Base-by-base conservation (phyloP, 495 filamentous ascomycete species). In the Penicillium argentinense region DNA sequence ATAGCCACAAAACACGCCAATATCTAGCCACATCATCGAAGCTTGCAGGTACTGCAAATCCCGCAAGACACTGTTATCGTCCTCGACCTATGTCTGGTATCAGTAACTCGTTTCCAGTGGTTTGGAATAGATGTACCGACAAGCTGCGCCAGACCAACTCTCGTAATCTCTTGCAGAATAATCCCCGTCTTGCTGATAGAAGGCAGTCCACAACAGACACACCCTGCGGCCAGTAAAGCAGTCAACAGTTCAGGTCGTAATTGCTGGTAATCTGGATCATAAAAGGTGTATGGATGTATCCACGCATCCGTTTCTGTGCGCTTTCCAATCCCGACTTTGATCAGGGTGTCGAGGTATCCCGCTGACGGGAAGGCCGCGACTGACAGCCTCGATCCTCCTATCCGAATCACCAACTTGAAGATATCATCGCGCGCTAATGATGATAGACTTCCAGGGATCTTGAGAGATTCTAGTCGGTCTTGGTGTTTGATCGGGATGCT, bases 1-100 rank as follows among this genome's bases (percentile, higher is more conserved):
- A 39, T 79, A 80, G 9, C 81, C 82, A 39, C 78, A 81, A 69
- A 79, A 84, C 1, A 84, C 64, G 0, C 77, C 78, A 45, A 85
- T 67, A 50, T 83, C 78, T 6, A 82, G 62, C 13, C 71, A 64
- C 21, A 84, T 48, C 45, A 81, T 67, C 18, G 75, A 67, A 1
- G 75, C 69, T 50, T 83, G 81, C 7, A 83, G 60, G 5, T 75
- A 63, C n/a, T 75, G 67, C 1, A 84, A 56, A 49, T 83, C 69
- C 16, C 73, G 66, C 9, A 82, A 75, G 3, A 65, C 60, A 21
- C 61, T 72, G 47, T 83, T 84, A 49, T 81, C 75, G 9, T 73
- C 69, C 45, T 85, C 81, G 39, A 79, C 79, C 61, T 65, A 21
- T n/a, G n/a, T n/a, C n/a, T n/a, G 5, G 1, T 24, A 18, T 7